Evolutionary conservation across 805 yeast species (phyloP).

Genomic region (Monosporozyma solicola): DNA sequence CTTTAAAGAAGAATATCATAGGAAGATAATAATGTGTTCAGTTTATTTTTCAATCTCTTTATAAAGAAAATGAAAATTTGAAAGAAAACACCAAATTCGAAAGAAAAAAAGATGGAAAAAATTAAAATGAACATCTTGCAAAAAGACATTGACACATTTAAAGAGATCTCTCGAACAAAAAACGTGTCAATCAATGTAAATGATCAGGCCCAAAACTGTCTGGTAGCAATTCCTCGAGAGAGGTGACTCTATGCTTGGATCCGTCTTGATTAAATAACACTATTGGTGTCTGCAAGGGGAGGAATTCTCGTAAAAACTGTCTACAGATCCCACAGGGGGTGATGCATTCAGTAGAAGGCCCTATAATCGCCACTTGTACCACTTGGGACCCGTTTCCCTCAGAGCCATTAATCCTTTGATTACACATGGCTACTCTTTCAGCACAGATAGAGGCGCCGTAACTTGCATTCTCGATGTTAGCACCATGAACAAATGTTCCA

Average conservation of each 20-base stretch:
- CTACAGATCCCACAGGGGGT: constrained; percentile 95
- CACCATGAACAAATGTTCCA: constrained; percentile 54
- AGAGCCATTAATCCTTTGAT: background rate
- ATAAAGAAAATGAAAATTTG: background rate
- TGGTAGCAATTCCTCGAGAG: constrained; percentile 63
- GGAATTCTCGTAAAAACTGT: constrained; percentile 81
- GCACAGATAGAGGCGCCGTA: constrained; percentile 77
- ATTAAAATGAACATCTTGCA: background rate
- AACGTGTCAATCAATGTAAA: constrained; percentile 19
- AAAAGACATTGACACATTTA: background rate
- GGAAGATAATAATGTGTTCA: background rate
- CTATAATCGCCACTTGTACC: constrained; percentile 26
- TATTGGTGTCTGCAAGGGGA: constrained; percentile 42
- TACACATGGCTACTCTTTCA: constrained; percentile 41
- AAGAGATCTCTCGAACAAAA: background rate
- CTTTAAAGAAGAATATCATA: background rate
- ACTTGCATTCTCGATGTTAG: constrained; percentile 89
- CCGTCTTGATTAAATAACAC: constrained; percentile 61
- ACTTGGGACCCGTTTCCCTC: constrained; percentile 25
- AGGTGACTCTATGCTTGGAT: constrained; percentile 34
- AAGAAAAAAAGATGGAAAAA: background rate
- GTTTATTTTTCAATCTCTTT: background rate
- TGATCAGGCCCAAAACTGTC: constrained; percentile 80
- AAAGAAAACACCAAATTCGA: background rate
- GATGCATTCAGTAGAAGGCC: constrained; percentile 40